Evolutionary conservation across 306 rosid genomes (phyloP).

Genomic region (Corylus heterophylla): DNA sequence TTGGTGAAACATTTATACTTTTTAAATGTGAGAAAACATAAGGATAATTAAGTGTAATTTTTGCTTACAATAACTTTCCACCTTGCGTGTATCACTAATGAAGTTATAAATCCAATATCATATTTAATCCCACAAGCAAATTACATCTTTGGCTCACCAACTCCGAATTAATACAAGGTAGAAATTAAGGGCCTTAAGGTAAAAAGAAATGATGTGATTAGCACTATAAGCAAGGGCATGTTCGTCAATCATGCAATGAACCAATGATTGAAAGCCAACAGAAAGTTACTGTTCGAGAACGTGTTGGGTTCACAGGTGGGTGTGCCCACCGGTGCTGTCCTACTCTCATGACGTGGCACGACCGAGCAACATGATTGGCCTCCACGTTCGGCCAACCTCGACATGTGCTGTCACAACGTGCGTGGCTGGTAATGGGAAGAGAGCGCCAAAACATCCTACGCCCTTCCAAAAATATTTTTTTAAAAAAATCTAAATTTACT

Average conservation of each 20-base stretch:
- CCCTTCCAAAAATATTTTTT: no score
- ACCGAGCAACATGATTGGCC: conserved; percentile 63
- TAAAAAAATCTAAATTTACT: no score
- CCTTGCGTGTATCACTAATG: no score
- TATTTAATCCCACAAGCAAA: no score
- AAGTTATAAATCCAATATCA: no score
- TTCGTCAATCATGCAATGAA: conserved; percentile 24
- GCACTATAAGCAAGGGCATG: conserved; percentile 37
- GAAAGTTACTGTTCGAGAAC: conserved; percentile 40
- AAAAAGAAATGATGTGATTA: neutral
- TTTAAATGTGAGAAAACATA: no score
- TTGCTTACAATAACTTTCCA: no score
- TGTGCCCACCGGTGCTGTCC: conserved; percentile 8
- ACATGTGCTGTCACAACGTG: conserved; percentile 62
- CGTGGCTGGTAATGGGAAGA: conserved; percentile 11
- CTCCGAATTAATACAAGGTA: neutral
- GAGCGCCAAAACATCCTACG: conserved; percentile 12
- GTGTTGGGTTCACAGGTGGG: conserved; percentile 30
- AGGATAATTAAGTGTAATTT: no score
- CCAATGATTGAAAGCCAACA: conserved; percentile 50
- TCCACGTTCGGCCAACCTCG: conserved; percentile 49
- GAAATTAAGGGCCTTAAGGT: neutral
- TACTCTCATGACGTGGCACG: conserved; percentile 46
- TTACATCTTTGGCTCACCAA: no score
- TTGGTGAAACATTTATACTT: no score